Conservation (phyloP, 2,329 filamentous ascomycete species). For the Fusarium anthophilum region DNA sequence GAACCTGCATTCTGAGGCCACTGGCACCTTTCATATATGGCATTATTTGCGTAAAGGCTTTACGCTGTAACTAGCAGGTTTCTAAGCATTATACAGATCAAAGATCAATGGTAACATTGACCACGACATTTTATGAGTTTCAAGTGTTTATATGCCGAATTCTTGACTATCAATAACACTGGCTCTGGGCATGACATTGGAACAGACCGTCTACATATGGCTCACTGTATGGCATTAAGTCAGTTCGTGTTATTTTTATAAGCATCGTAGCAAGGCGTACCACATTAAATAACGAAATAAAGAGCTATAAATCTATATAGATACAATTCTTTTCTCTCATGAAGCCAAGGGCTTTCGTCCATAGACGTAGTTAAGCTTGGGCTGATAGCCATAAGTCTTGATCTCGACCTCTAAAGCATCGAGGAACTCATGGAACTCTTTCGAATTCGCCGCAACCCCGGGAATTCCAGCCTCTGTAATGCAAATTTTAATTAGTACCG, state of each 20-base stretch:
- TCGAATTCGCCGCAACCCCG: not conserved
- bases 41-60: not conserved
- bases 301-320: not conserved
- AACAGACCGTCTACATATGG: rapidly evolving
- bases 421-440: not conserved
- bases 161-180: not conserved
- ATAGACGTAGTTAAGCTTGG: not conserved
- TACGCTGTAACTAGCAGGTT: not conserved
- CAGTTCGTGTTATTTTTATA: rapidly evolving
- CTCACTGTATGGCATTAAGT: rapidly evolving
- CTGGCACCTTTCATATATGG: rapidly evolving
- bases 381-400: not conserved
- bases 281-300: rapidly evolving
- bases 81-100: rapidly evolving
- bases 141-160: rapidly evolving
- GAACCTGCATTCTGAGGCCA: rapidly evolving
- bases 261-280: rapidly evolving
- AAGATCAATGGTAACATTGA: not conserved
- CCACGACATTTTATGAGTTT: too few relatives aligned
- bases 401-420: not conserved
- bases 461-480: not conserved
- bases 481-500: rapidly evolving
- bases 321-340: too few relatives aligned
- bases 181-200: rapidly evolving
- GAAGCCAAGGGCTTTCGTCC: not conserved